phyloP scores from a whole-genome alignment of 1,284 basidiomycete species.

The Chalciporus sp. region DNA sequence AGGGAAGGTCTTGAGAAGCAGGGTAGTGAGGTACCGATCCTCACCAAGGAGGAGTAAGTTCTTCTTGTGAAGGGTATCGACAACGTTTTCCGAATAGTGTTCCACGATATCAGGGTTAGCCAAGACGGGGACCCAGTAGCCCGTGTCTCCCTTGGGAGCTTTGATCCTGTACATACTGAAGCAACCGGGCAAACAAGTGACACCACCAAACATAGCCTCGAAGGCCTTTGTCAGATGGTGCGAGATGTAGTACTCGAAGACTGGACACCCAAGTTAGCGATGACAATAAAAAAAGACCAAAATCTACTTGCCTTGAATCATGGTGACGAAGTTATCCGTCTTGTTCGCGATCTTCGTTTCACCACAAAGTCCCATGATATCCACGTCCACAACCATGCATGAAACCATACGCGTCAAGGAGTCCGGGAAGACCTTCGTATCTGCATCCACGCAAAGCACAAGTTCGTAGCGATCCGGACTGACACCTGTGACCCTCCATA shows the following conservation, averaged over 20 bases:
- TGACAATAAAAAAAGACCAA: not conserved
- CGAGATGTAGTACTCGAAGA: slow-evolving; percentile 99
- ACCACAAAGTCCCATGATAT: slow-evolving; percentile 99
- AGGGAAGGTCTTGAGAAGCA: slow-evolving; percentile 98
- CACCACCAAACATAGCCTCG: slow-evolving; percentile 99
- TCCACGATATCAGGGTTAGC: slow-evolving; percentile 97
- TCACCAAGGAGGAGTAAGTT: slow-evolving; percentile 96
- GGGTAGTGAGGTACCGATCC: slow-evolving; percentile 96
- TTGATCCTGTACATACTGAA: slow-evolving; percentile 99
- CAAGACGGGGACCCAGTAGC: slow-evolving; percentile 98
- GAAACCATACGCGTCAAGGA: slow-evolving; percentile 90
- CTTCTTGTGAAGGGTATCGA: slow-evolving; percentile 99
- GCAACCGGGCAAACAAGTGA: slow-evolving; percentile 98
- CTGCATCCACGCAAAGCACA: slow-evolving; percentile 97
- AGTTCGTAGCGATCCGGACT: slow-evolving; percentile 97
- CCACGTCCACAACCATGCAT: slow-evolving; percentile 93
- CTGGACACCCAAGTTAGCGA: slow-evolving; percentile 41
- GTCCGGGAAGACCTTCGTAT: slow-evolving; percentile 97
- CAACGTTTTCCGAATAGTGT: slow-evolving; percentile 97
- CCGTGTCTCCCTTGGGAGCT: slow-evolving; percentile 88
- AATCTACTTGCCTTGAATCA: slow-evolving; percentile 83
- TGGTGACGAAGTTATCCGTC: slow-evolving; percentile 95
- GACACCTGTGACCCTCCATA: slow-evolving; percentile 93
- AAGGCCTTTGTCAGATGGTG: slow-evolving; percentile 99
- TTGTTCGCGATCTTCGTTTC: slow-evolving; percentile 99